Conservation (phyloP, 495 filamentous ascomycete species). For the Penicillium robsamsonii region DNA sequence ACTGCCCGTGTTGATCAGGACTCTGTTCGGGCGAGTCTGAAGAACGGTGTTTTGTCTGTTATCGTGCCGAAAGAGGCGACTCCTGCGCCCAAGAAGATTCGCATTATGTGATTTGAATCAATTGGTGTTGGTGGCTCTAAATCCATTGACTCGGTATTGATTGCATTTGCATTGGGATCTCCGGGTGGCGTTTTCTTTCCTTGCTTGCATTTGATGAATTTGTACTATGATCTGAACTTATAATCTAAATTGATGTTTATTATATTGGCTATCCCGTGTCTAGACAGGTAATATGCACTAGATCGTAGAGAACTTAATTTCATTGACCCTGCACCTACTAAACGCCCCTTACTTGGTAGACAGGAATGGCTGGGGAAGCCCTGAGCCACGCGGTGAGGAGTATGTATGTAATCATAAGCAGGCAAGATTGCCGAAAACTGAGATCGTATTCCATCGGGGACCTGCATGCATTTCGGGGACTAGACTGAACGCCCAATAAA, state of each 20-base stretch:
- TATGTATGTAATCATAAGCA: neutral
- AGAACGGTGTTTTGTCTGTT: conserved; percentile 71
- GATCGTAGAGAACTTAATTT: neutral
- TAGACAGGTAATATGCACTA: conserved; percentile 7
- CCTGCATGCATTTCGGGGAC: conserved; percentile 1
- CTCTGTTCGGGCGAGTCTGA: conserved; percentile 67
- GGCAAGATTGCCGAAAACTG: neutral
- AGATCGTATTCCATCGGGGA: conserved; percentile 2
- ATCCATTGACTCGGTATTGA: neutral
- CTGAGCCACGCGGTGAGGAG: neutral
- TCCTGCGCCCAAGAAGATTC: conserved; percentile 51
- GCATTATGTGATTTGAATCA: conserved; percentile 47
- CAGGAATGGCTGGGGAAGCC: neutral
- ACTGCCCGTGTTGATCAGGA: conserved; percentile 73
- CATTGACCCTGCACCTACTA: conserved; percentile 1
- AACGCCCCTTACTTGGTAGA: conserved; percentile 1
- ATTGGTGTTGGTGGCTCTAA: neutral
- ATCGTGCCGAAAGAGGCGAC: conserved; percentile 73
- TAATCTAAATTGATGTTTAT: conserved; percentile 2
- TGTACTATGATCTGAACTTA: neutral
- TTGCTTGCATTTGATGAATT: neutral
- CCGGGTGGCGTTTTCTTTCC: neutral
- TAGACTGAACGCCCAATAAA: neutral
- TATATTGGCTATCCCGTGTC: neutral
- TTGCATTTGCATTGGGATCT: conserved; percentile 5